Evolutionary conservation across 163 green algal species (phyloP).

Genomic region (Coccomyxa subellipsoidea): DNA sequence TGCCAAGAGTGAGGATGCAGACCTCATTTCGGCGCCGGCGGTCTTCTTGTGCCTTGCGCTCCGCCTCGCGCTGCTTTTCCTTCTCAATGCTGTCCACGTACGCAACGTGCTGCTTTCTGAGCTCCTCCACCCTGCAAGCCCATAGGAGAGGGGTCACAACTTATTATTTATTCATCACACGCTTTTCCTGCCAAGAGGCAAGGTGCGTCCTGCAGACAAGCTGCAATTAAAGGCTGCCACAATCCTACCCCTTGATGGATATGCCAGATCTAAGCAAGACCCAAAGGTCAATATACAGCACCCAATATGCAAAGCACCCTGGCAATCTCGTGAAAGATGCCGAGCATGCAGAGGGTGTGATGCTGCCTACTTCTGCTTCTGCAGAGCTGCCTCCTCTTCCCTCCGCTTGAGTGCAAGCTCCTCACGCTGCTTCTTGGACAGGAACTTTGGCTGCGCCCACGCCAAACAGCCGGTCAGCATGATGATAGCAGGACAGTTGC

Average conservation of each 20-base stretch:
- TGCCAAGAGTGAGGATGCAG: not conserved
- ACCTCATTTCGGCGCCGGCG: not conserved
- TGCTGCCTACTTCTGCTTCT: slow-evolving; percentile 17
- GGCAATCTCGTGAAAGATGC: no score
- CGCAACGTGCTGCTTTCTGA: not conserved
- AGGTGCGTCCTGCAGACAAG: no score
- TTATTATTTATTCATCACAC: not conserved
- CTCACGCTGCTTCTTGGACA: slow-evolving; percentile 86
- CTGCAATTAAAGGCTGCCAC: no score
- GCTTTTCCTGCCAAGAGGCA: no score
- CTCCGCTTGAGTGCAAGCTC: slow-evolving; percentile 72
- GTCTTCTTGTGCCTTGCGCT: slow-evolving; percentile 10
- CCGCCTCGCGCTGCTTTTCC: slow-evolving; percentile 9
- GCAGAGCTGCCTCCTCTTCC: slow-evolving; percentile 47
- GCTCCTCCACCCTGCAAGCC: slow-evolving; percentile 3
- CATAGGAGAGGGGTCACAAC: not conserved
- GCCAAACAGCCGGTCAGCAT: not conserved
- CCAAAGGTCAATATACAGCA: no score
- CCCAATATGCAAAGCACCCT: no score
- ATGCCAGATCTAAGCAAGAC: no score
- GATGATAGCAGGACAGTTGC: no score
- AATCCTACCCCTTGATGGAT: no score
- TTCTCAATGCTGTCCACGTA: slow-evolving; percentile 9
- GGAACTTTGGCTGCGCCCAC: slow-evolving; percentile 76
- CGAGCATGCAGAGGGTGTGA: not conserved